These are phyloP conservation scores for Penicillium fimorum DNA, from an alignment of 495 filamentous ascomycete genomes.

Conservation along the genomic window DNA sequence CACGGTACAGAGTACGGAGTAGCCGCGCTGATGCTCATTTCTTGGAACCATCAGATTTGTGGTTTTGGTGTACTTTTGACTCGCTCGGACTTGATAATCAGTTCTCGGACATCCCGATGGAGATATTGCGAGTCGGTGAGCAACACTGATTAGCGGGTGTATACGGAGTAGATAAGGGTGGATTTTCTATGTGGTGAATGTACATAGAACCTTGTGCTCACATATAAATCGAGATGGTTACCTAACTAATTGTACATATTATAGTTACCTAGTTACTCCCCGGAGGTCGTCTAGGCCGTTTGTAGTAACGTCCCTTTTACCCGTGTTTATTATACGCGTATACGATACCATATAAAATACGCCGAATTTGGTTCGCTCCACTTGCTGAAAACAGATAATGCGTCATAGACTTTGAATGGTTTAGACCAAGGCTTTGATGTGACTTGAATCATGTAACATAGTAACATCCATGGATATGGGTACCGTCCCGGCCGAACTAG, in stretches of 20 bases:
- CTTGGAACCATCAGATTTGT: background rate
- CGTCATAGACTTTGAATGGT: constrained; percentile 24
- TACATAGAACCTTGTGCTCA: background rate
- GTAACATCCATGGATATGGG: too few species aligned
- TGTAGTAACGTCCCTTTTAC: background rate
- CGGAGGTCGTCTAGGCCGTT: background rate
- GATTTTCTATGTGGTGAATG: background rate
- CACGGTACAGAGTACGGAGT: background rate
- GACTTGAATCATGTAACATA: background rate
- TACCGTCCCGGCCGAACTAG: background rate
- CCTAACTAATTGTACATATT: background rate
- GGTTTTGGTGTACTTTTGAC: background rate
- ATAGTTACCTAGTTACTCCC: background rate
- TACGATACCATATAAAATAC: constrained; percentile 4
- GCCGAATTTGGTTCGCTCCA: background rate
- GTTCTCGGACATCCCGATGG: background rate
- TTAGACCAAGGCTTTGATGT: background rate
- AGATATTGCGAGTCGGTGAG: too few species aligned
- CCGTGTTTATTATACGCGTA: background rate
- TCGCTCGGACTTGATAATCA: background rate
- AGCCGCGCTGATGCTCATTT: constrained; percentile 1
- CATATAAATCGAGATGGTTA: background rate
- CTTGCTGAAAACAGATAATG: constrained; percentile 13
- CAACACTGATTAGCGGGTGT: too few species aligned
- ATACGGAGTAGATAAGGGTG: background rate